phyloP scores from a whole-genome alignment of 2,329 filamentous ascomycete genomes.

The Alternaria panax region DNA sequence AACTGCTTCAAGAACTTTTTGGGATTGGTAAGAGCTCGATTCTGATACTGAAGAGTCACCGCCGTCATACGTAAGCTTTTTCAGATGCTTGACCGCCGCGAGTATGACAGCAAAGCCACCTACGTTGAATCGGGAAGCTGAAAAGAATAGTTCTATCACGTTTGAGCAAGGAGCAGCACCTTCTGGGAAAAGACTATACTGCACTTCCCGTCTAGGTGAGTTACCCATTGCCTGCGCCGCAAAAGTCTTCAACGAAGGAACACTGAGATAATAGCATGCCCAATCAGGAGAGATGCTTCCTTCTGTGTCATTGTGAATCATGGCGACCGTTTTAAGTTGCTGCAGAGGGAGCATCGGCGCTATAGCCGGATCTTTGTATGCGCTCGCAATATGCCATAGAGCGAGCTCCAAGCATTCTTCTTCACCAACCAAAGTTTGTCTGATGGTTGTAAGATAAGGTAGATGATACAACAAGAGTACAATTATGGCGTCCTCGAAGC shows the following conservation, averaged over 20 bases:
- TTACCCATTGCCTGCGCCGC: slow-evolving; percentile 20
- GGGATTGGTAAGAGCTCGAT: slow-evolving; percentile 8
- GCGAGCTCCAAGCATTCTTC: background rate
- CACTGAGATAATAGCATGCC: slow-evolving; percentile 17
- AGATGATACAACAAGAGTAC: slow-evolving; percentile 22
- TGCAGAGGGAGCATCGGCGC: slow-evolving; percentile 18
- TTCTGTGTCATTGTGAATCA: slow-evolving; percentile 19
- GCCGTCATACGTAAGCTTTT: slow-evolving; percentile 18
- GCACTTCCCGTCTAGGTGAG: background rate
- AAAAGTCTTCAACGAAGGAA: slow-evolving; percentile 24
- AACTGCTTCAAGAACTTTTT: slow-evolving; percentile 15
- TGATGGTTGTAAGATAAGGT: slow-evolving; percentile 17
- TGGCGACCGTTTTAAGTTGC: slow-evolving; percentile 19
- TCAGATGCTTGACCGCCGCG: slow-evolving; percentile 10
- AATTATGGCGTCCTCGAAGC: slow-evolving; percentile 14
- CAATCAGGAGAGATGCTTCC: slow-evolving; percentile 7
- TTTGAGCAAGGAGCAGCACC: slow-evolving; percentile 13
- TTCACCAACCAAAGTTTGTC: slow-evolving; percentile 9
- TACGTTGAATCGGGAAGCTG: slow-evolving; percentile 12
- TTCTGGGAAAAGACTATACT: background rate
- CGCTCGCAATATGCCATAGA: slow-evolving; percentile 9
- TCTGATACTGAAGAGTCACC: slow-evolving; percentile 7
- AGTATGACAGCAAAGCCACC: slow-evolving; percentile 11
- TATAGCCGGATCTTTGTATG: slow-evolving; percentile 12
- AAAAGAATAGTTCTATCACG: slow-evolving; percentile 18